Base-by-base conservation (phyloP, 1,284 basidiomycete genomes). In the Ustilago loliicola region DNA sequence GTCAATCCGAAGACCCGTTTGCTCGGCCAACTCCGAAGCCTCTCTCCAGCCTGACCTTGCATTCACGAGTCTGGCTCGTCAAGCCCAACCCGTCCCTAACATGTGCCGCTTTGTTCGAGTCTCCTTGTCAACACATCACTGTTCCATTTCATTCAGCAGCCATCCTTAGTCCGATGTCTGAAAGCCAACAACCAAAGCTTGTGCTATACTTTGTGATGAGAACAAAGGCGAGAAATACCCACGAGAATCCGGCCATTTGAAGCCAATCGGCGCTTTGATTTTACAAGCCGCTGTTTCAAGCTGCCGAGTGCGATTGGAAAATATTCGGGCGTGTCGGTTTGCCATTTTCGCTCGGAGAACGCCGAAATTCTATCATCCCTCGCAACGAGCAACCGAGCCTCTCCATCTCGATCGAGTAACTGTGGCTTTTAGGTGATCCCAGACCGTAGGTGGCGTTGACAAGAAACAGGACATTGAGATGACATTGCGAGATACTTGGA, bases 1-100 rank as follows among this genome's bases (percentile, higher is more conserved):
- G 38, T 27, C 3, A 7, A 55, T 11, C 52, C 55, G 62, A 57
- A 27, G 54, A 55, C 36, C 38, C 47, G 38, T n/a, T 23, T 45
- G 15, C 45, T 69, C 66, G 66, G 61, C 61, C 60, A 69, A 63
- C 7, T 63, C 66, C 61, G 61, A 63, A 47, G 27, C 23, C 27
- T 17, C 30, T 34, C 48, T 36, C 32, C 36, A 50, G 25, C 48
- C 48, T 50, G 27, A 50, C 48, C 48, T 50, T 27, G 48, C 48
- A 50, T 50, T 21, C 23, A 0, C 23, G n/a, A 15, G 9, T 4
- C 23, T 15, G n/a, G n/a, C 10, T 34, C 51, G 19, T 53, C 51
- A 30, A 53, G 6, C 30, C 4, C 51, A 30, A 53, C 19, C 30
- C 4, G 29, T 34, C 30, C 51, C 30, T 11, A 55, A 25, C 53